Evolutionary conservation across 495 filamentous ascomycete genomes (phyloP), one percentile per base, ranked within the genome.

Genomic region (Lophiotrema nucula): DNA sequence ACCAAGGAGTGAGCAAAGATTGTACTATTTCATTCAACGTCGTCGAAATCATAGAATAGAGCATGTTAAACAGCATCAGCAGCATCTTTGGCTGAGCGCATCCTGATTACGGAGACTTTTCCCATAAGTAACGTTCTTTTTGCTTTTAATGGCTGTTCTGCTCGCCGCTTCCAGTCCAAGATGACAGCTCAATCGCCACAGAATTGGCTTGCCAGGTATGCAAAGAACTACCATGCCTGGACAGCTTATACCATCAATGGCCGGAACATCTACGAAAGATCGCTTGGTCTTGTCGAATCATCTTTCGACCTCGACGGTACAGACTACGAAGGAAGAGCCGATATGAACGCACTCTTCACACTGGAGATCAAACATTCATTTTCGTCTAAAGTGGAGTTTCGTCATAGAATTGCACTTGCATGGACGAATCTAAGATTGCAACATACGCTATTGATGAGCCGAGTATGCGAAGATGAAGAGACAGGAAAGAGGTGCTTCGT

Each of bases 371-470:
- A 37, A 22, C 54, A 60, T 42, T n/a, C n/a, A n/a, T 31, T 39
- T 3, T 39, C 67, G 0, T 45, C 37, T 16, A 45, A 58, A 24
- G 25, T 50, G 22, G 53, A 68, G 16, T 58, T 71, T 13, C 58
- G 64, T 2, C 19, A 60, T 42, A 51, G 62, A 31, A 65, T 74
- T 18, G 46, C 63, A 2, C 58, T 70, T n/a, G 68, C 68, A 0
- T 74, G 70, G 69, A 47, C 72, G 11, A 62, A 21, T 47, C 49
- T 74, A 11, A 28, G 72, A 11, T 47, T 65, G n/a, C 69, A 70
- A 25, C 67, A 74, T 63, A 24, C 56, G 11, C 54, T 73, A 22
- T 47, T 73, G 19, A 52, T 65, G 35, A 66, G 69, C 10, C 64
- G 59, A 47, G 62, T 61, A 3, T 13, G 43, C 6, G 27, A 49